Conservation (phyloP, 1,284 basidiomycete genomes). For the Ganoderma boninense region DNA sequence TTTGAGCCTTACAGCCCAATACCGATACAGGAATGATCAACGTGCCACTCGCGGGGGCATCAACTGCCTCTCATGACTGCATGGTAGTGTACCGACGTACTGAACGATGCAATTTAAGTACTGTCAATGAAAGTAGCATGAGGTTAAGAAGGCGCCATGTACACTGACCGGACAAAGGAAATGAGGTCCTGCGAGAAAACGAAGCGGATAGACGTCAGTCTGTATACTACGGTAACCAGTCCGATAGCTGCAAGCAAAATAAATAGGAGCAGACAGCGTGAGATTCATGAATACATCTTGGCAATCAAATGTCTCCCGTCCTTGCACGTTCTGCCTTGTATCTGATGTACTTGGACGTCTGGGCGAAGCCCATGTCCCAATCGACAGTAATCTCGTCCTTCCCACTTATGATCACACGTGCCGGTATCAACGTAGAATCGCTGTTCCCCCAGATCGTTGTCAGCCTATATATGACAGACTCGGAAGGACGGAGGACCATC, state of each 20-base stretch:
- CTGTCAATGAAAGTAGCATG: background rate
- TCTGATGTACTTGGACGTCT: constrained; percentile 20
- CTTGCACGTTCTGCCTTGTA: constrained; percentile 15
- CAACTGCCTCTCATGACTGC: background rate
- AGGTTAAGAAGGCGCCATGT: background rate
- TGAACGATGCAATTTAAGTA: background rate
- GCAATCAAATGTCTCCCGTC: background rate
- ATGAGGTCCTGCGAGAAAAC: background rate
- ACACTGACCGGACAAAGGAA: background rate
- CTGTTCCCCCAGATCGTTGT: background rate
- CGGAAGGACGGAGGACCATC: background rate
- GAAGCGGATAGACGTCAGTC: background rate
- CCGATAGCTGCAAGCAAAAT: background rate
- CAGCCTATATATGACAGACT: background rate
- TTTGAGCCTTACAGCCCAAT: no score
- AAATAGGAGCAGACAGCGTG: background rate
- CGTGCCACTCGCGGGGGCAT: background rate
- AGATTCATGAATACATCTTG: background rate
- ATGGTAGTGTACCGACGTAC: background rate
- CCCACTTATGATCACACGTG: constrained; percentile 13
- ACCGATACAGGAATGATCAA: background rate
- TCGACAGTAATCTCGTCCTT: constrained; percentile 23
- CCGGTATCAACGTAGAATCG: constrained; percentile 10
- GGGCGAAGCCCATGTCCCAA: constrained; percentile 14
- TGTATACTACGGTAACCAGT: background rate